These are phyloP conservation scores for Beta vulgaris DNA, from an alignment of 148 eudicot genomes.

Conservation along the genomic window DNA sequence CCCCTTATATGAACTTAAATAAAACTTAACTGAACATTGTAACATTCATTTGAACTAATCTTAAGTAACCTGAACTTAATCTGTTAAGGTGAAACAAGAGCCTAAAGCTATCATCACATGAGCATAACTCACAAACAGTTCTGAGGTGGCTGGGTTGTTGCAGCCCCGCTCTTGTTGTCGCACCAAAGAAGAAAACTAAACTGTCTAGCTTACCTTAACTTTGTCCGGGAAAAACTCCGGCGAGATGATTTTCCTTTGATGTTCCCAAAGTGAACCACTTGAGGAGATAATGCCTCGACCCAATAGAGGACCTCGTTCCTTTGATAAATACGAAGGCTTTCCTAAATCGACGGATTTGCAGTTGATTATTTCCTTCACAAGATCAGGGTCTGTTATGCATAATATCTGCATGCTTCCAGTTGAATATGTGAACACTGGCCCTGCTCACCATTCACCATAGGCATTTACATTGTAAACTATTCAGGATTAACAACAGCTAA, in stretches of 20 bases:
- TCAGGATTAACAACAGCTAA: too few species aligned
- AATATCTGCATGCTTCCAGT: slow-evolving; percentile 50
- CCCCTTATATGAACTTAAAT: too few species aligned
- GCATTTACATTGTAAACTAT: too few species aligned
- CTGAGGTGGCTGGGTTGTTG: not conserved
- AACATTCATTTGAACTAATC: too few species aligned
- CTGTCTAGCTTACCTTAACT: slow-evolving; percentile 43
- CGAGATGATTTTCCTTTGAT: slow-evolving; percentile 55
- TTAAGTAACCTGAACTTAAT: too few species aligned
- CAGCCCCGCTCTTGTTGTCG: not conserved
- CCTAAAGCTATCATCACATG: not conserved
- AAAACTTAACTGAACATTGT: too few species aligned
- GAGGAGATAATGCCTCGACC: slow-evolving; percentile 59
- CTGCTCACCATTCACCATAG: slow-evolving; percentile 46
- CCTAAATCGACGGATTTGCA: slow-evolving; percentile 44
- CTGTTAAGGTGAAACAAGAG: too few species aligned
- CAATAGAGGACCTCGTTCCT: slow-evolving; percentile 49
- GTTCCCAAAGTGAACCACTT: slow-evolving; percentile 46
- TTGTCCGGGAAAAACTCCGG: slow-evolving; percentile 54
- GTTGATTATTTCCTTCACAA: slow-evolving; percentile 52
- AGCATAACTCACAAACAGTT: not conserved
- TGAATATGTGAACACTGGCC: slow-evolving; percentile 47
- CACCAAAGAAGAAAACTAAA: not conserved
- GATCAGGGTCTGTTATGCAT: slow-evolving; percentile 50
- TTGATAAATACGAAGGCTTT: slow-evolving; percentile 54